phyloP scores from a whole-genome alignment of 2,329 filamentous ascomycete species.

The Exophiala spinifera region DNA sequence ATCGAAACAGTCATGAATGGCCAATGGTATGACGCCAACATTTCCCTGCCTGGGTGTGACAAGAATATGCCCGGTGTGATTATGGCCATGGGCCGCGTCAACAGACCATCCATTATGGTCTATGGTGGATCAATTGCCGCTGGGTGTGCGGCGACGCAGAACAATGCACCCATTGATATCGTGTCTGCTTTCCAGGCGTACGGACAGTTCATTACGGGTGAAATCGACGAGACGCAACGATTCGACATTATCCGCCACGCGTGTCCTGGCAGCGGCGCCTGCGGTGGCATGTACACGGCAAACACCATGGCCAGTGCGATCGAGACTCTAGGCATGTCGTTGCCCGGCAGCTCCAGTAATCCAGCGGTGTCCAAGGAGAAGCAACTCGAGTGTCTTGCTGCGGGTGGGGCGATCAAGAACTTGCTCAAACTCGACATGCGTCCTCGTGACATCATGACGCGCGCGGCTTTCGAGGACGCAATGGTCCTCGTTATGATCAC shows the following conservation, averaged over 20 bases:
- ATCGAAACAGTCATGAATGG: constrained; percentile 99
- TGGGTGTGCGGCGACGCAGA: constrained; percentile 74
- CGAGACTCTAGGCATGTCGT: constrained; percentile 70
- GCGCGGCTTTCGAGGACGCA: constrained; percentile 77
- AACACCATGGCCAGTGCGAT: constrained; percentile 75
- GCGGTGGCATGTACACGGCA: constrained; percentile 80
- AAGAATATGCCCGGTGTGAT: constrained; percentile 98
- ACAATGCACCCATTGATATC: constrained; percentile 78
- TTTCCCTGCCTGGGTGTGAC: constrained; percentile 95
- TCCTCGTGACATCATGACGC: constrained; percentile 74
- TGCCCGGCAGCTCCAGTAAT: constrained; percentile 78
- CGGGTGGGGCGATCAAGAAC: constrained; percentile 71
- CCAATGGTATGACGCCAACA: constrained; percentile 97
- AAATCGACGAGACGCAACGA: constrained; percentile 85
- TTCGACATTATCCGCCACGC: constrained; percentile 94
- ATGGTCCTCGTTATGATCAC: constrained; percentile 81
- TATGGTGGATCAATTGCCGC: constrained; percentile 94
- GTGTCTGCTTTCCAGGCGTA: constrained; percentile 98
- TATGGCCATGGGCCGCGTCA: constrained; percentile 92
- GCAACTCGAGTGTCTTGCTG: constrained; percentile 66
- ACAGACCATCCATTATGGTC: constrained; percentile 93
- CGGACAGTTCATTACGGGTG: constrained; percentile 86
- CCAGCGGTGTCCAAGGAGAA: constrained; percentile 73
- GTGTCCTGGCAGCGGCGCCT: constrained; percentile 79
- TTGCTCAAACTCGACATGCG: constrained; percentile 73